Percentiles rank a stretch among this genome's conserved stretches.
These are phyloP conservation scores for Tubosaeta sp. DNA, from an alignment of 768 basidiomycete genomes.

Conservation along the genomic window DNA sequence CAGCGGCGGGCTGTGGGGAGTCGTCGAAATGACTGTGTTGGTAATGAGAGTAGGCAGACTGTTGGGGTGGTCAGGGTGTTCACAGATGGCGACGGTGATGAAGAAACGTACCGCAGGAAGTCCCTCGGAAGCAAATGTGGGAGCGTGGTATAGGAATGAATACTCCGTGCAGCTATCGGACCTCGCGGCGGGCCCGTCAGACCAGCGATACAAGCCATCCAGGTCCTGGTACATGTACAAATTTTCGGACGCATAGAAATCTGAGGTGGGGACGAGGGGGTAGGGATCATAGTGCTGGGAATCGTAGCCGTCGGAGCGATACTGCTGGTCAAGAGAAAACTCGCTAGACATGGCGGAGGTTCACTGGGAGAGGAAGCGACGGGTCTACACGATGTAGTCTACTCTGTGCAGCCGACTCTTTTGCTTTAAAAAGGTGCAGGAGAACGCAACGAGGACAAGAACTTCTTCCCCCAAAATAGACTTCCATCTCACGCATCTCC, in stretches of 20 bases:
- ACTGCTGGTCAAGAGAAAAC: conserved; percentile 15
- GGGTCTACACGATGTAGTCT: conserved; percentile 21
- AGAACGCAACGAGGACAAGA: conserved; percentile 22
- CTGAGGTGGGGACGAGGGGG: conserved; percentile 8
- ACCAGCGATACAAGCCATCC: conserved; percentile 27
- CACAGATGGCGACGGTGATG: not conserved
- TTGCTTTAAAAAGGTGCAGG: conserved; percentile 21
- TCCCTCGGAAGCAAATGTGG: conserved; percentile 14
- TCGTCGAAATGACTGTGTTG: conserved; percentile 16
- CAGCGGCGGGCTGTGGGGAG: conserved; percentile 2
- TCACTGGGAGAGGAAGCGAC: conserved; percentile 1
- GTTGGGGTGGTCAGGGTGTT: conserved; percentile 3
- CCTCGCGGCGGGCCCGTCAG: conserved; percentile 22
- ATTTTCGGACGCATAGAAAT: conserved; percentile 27
- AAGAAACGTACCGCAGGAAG: conserved; percentile 15
- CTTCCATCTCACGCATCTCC: conserved; percentile 20
- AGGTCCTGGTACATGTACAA: conserved; percentile 26
- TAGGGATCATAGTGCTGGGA: conserved; percentile 20
- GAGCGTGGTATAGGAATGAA: conserved; percentile 12
- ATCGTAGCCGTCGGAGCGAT: conserved; percentile 15
- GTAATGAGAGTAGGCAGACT: conserved; percentile 19
- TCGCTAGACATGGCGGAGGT: conserved; percentile 30
- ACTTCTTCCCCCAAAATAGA: conserved; percentile 20
- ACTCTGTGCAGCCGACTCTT: conserved; percentile 5
- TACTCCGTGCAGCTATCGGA: conserved; percentile 23